phyloP scores from a whole-genome alignment of 176 grass and related monocot genomes.

The Musa acuminata region DNA sequence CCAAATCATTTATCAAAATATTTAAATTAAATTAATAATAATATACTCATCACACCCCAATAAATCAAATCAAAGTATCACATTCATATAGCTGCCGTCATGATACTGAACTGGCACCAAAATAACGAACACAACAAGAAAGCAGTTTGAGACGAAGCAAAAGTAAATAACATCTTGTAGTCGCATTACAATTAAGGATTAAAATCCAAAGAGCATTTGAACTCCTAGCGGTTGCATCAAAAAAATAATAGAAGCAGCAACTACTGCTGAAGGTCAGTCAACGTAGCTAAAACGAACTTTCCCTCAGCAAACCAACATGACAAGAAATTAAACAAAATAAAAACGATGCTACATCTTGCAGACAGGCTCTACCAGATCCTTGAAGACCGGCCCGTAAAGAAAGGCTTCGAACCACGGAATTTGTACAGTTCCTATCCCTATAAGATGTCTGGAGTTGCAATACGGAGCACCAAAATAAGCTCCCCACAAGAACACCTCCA shows the following conservation, averaged over 20 bases:
- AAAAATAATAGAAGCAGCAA: background rate
- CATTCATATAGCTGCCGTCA: no score
- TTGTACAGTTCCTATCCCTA: slow-evolving; percentile 23
- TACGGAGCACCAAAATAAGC: slow-evolving; percentile 24
- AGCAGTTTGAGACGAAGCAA: no score
- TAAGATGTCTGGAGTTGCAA: slow-evolving; percentile 14
- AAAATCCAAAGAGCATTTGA: background rate
- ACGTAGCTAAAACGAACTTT: background rate
- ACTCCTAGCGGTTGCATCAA: background rate
- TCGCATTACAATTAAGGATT: no score
- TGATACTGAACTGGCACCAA: no score
- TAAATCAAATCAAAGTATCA: no score
- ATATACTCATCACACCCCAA: no score
- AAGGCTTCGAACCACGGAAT: slow-evolving; percentile 2
- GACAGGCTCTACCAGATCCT: background rate
- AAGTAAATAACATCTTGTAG: no score
- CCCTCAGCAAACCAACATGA: background rate
- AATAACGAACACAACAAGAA: no score
- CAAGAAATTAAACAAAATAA: background rate
- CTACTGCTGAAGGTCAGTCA: background rate
- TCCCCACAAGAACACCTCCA: slow-evolving; percentile 12
- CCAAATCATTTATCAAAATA: no score
- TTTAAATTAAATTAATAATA: no score
- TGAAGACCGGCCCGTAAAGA: background rate
- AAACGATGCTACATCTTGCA: background rate